These are phyloP conservation scores for Pseudogymnoascus sp. DNA, from an alignment of 2,329 filamentous ascomycete species.

Conservation along the genomic window DNA sequence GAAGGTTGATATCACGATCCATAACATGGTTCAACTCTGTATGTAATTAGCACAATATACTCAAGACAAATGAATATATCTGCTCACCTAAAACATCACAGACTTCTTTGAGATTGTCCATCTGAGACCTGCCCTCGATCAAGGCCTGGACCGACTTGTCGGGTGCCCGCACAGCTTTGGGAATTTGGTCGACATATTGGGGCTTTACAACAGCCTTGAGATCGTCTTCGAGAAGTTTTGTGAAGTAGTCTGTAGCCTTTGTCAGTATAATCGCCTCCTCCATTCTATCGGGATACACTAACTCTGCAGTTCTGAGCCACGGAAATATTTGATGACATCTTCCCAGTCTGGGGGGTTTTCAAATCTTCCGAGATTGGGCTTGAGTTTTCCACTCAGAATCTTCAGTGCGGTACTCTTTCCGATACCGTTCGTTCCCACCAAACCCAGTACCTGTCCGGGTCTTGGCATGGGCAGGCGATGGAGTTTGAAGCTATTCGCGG, in stretches of 20 bases:
- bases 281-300: constrained; percentile 30
- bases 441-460: constrained; percentile 87
- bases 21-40: constrained; percentile 77
- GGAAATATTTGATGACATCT: constrained; percentile 96
- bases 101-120: constrained; percentile 75
- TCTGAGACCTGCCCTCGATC: constrained; percentile 65
- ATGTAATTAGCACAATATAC: constrained; percentile 3
- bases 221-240: constrained; percentile 93
- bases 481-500: constrained; percentile 99
- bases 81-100: constrained; percentile 60
- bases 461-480: constrained; percentile 93
- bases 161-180: constrained; percentile 75
- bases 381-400: constrained; percentile 95
- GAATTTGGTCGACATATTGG: constrained; percentile 98
- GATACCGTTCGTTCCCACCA: constrained; percentile 99
- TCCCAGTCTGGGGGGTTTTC: constrained; percentile 99
- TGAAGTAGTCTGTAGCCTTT: constrained; percentile 73
- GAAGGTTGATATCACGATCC: constrained; percentile 79
- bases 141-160: constrained; percentile 72
- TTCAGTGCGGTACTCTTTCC: constrained; percentile 99
- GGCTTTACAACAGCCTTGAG: constrained; percentile 98
- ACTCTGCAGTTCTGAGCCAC: constrained; percentile 96
- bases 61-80: background rate
- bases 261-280: constrained; percentile 14
- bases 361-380: constrained; percentile 90